Percentiles rank a stretch among this genome's conserved stretches.
Conservation (phyloP, 768 basidiomycete species). For the Naganishia kalamii region DNA sequence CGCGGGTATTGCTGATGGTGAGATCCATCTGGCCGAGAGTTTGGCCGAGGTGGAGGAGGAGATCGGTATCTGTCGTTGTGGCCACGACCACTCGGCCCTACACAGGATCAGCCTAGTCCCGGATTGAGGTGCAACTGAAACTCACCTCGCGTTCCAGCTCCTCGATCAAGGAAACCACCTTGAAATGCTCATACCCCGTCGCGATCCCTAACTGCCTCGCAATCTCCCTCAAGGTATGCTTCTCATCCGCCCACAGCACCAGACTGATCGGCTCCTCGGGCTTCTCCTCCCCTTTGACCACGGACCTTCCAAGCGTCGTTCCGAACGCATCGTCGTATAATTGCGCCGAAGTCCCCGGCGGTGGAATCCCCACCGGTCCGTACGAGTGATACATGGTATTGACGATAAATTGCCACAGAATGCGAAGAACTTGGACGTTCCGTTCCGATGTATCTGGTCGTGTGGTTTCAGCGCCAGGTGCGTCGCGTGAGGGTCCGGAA, state of each 20-base stretch:
- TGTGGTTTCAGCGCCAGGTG: constrained; percentile 31
- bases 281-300: background rate
- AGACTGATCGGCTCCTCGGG: constrained; percentile 42
- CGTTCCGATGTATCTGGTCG: constrained; percentile 19
- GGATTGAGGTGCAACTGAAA: background rate
- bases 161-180: constrained; percentile 30
- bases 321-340: constrained; percentile 47
- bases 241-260: constrained; percentile 94
- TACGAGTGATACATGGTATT: constrained; percentile 62
- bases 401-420: constrained; percentile 63
- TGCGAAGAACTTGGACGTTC: constrained; percentile 50
- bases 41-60: constrained; percentile 70
- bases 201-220: constrained; percentile 47
- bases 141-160: constrained; percentile 31
- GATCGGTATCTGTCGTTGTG: constrained; percentile 55
- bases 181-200: constrained; percentile 29
- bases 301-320: background rate
- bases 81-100: constrained; percentile 73
- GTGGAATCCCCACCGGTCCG: constrained; percentile 3
- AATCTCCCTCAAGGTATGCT: constrained; percentile 86
- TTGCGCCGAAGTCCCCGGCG: constrained; percentile 63
- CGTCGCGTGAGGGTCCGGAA: constrained; percentile 27
- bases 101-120: background rate
- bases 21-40: constrained; percentile 80
- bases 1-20: constrained; percentile 56